These are phyloP conservation scores for Apiotrichum gracile DNA, from an alignment of 1,284 basidiomycete genomes.

Conservation along the genomic window DNA sequence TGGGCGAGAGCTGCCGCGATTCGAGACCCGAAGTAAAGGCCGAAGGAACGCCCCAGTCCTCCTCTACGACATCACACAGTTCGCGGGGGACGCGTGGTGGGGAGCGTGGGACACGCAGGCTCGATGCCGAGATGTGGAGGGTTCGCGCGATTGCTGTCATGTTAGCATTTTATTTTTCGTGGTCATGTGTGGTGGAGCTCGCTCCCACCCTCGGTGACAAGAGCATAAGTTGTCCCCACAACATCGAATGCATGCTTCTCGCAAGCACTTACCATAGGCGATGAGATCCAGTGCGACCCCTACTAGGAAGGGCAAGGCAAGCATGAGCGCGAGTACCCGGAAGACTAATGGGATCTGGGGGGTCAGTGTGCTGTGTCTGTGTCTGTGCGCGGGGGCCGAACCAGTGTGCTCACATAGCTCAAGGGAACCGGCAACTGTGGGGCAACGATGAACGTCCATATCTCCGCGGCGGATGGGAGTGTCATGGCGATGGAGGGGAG, in stretches of 20 bases:
- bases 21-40: neutral
- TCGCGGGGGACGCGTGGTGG: slow-evolving; percentile 15
- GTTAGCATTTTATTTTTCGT: neutral
- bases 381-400: neutral
- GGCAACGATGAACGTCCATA: slow-evolving; percentile 5
- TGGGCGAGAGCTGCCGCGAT: neutral
- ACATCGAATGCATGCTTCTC: neutral
- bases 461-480: neutral
- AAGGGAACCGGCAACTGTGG: slow-evolving; percentile 12
- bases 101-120: slow-evolving; percentile 32
- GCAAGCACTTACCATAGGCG: slow-evolving; percentile 26
- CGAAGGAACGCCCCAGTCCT: slow-evolving; percentile 3
- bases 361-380: neutral
- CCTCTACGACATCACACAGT: slow-evolving; percentile 2
- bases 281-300: slow-evolving; percentile 32
- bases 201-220: neutral
- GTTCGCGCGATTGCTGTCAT: slow-evolving; percentile 31
- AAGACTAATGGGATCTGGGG: slow-evolving; percentile 28
- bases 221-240: neutral
- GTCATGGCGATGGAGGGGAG: neutral
- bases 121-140: slow-evolving; percentile 31
- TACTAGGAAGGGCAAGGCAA: slow-evolving; percentile 29
- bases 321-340: slow-evolving; percentile 22
- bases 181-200: neutral
- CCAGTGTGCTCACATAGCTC: slow-evolving; percentile 11